These are phyloP conservation scores for Glycyrrhiza uralensis DNA, from an alignment of 306 rosid genomes.

Conservation along the genomic window DNA sequence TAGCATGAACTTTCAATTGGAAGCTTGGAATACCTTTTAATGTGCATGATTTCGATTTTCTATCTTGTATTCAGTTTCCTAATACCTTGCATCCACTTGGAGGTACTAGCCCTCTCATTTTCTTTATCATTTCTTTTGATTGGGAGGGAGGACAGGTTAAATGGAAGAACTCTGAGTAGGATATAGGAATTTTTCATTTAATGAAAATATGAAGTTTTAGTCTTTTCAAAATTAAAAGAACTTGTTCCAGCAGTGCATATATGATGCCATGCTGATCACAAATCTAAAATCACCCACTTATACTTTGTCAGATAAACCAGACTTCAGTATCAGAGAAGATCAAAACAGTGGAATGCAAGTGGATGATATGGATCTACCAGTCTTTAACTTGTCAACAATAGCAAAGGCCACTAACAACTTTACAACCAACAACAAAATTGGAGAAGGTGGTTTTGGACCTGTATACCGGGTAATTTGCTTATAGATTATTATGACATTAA, in stretches of 20 bases:
- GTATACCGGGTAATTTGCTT: conserved; percentile 40
- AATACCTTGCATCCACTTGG: conserved; percentile 2
- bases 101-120: background rate
- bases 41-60: background rate
- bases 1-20: background rate
- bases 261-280: background rate
- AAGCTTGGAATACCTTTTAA: background rate
- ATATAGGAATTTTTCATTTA: too few species aligned
- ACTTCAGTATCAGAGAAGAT: conserved; percentile 14
- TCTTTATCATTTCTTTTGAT: background rate
- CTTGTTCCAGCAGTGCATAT: background rate
- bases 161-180: background rate
- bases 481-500: background rate
- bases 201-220: too few species aligned
- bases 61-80: background rate
- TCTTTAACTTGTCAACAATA: conserved; percentile 37
- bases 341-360: conserved; percentile 27
- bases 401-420: conserved; percentile 43
- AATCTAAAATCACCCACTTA: background rate
- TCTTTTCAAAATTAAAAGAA: background rate
- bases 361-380: conserved; percentile 56
- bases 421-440: conserved; percentile 40
- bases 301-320: background rate
- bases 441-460: conserved; percentile 66
- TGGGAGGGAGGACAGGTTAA: background rate